These are phyloP conservation scores for Carallia brachiata DNA, from an alignment of 345 rosid species.

Conservation along the genomic window DNA sequence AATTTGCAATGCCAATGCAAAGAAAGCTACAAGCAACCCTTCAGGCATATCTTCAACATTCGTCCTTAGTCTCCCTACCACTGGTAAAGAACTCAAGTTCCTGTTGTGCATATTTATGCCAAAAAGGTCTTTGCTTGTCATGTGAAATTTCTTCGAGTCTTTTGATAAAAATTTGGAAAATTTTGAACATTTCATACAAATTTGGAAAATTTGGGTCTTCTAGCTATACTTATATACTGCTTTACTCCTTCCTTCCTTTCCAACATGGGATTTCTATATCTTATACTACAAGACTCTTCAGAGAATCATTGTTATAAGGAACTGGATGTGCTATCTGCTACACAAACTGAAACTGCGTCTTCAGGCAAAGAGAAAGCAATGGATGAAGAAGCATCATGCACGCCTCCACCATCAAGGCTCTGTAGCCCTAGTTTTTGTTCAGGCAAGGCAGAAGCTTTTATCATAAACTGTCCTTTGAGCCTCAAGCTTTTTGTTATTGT, in stretches of 20 bases:
- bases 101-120: background rate
- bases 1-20: background rate
- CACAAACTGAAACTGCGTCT: background rate
- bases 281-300: background rate
- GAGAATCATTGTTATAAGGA: slow-evolving; percentile 10
- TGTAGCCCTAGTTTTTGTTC: background rate
- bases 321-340: slow-evolving; percentile 9
- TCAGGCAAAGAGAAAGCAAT: background rate
- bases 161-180: no score
- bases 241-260: no score
- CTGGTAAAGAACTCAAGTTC: background rate
- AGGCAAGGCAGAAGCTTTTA: slow-evolving; percentile 13
- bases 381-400: slow-evolving; percentile 8
- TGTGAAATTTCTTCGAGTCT: no score
- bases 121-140: no score
- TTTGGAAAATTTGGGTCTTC: no score
- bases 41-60: background rate
- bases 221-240: no score
- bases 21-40: background rate
- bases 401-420: slow-evolving; percentile 6
- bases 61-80: background rate
- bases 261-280: no score
- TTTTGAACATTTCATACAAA: no score
- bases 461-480: background rate
- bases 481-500: background rate